These are phyloP conservation scores for Fusarium avenaceum DNA, from an alignment of 2,329 filamentous ascomycete species.

Conservation along the genomic window DNA sequence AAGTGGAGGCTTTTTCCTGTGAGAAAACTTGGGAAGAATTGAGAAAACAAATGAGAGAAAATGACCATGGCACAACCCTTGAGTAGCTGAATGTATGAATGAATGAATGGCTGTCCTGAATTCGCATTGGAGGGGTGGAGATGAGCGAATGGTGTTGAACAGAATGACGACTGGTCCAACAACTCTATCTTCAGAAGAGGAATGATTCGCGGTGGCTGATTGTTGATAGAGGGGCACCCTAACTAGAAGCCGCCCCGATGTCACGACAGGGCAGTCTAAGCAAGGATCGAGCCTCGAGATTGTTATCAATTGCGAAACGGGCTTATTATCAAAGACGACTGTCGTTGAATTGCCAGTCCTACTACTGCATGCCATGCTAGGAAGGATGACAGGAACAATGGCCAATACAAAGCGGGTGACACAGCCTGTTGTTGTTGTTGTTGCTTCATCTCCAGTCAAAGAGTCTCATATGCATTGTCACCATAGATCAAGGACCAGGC, in stretches of 20 bases:
- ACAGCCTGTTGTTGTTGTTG: constrained; percentile 15
- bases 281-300: constrained; percentile 27
- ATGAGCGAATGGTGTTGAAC: constrained; percentile 35
- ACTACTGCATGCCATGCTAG: too few relatives aligned
- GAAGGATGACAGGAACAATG: background rate
- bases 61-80: constrained; percentile 1
- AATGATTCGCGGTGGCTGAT: constrained; percentile 18
- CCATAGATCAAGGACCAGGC: constrained; percentile 33
- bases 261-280: constrained; percentile 8
- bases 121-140: constrained; percentile 4
- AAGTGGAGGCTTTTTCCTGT: constrained; percentile 5
- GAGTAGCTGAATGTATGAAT: background rate
- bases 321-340: background rate
- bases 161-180: constrained; percentile 27
- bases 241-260: constrained; percentile 28
- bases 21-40: background rate
- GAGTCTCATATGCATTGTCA: constrained; percentile 26
- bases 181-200: constrained; percentile 10
- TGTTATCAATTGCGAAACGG: constrained; percentile 4
- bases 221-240: constrained; percentile 11
- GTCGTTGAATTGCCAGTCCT: background rate
- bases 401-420: background rate
- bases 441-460: constrained; percentile 35
- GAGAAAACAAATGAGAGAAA: constrained; percentile 26
- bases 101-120: background rate